These are phyloP conservation scores for Cercophora newfieldiana DNA, from an alignment of 495 filamentous ascomycete species.

Conservation along the genomic window DNA sequence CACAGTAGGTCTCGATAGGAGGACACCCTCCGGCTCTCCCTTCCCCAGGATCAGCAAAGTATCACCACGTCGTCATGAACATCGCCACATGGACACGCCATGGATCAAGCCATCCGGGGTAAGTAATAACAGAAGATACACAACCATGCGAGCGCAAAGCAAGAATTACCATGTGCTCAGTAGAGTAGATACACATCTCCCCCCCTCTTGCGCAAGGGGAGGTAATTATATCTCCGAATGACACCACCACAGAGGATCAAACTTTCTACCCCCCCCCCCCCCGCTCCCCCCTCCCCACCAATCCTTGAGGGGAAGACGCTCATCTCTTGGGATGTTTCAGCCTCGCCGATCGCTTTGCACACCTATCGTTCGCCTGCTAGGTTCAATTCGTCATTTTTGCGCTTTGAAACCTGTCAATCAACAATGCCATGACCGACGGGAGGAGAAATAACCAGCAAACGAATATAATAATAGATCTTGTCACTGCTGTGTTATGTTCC, in stretches of 20 bases:
- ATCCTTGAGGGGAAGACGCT: too few relatives aligned
- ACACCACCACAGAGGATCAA: neutral
- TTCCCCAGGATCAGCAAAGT: slow-evolving; percentile 1
- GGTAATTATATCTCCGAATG: neutral
- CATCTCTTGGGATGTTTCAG: slow-evolving; percentile 23
- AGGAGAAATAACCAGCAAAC: neutral
- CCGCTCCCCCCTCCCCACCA: neutral
- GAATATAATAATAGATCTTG: neutral
- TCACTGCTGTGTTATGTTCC: neutral
- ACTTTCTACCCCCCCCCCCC: neutral
- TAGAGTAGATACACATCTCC: neutral
- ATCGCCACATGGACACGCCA: neutral
- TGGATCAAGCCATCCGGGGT: neutral
- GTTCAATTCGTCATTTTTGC: neutral
- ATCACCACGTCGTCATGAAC: slow-evolving; percentile 1
- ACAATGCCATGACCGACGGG: neutral
- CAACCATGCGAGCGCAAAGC: neutral
- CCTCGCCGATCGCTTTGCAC: slow-evolving; percentile 26
- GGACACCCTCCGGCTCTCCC: neutral
- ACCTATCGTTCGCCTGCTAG: neutral
- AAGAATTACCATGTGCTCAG: neutral
- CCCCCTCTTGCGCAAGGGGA: neutral
- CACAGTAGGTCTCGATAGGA: neutral
- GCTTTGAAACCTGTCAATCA: neutral
- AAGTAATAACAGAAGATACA: neutral